Evolutionary conservation across 768 basidiomycete species (phyloP), one percentile per base, ranked within the genome.

Genomic region (Leccinellum luteum): DNA sequence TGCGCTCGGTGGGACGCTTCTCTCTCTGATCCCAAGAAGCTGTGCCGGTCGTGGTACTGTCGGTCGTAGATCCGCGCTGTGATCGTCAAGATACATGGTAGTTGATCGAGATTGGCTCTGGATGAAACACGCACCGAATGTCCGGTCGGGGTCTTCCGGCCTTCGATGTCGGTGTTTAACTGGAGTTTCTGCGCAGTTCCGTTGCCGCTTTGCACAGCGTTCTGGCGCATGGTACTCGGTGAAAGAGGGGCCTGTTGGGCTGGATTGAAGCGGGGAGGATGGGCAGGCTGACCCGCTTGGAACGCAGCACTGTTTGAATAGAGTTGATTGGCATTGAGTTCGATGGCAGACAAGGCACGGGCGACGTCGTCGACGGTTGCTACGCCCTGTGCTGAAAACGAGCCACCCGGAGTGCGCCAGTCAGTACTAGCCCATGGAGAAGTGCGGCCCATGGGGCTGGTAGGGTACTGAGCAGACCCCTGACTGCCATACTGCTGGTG

Each of bases 311-410:
- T 71, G 49, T 65, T 58, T 53, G 66, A 64, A 61, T 70, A 72
- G 57, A 72, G 54, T 51, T 67, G 66, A 56, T 61, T 62, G 45
- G 60, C 60, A 49, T 74, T 74, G 30, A 92, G 74, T 63, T 92
- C 90, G 54, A 93, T 76, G 32, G 81, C 74, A 15, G 87, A 85
- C 25, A 92, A 75, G 17, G 88, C 91, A 43, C 85, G 83, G 62
- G 87, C 82, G 15, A 92, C 85, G 54, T 93, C 90, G 61, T 92
- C 91, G 56, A 92, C 81, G 59, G 65, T 76, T 52, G 69, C 57
- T 6, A 59, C 64, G 58, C 61, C 71, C 45, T 61, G 52, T 45
- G 62, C 67, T 30, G 72, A 62, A 59, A 71, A 68, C 6, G 73
- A 67, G 45, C 69, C 76, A 44, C 74, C 69, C 6, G 76, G 71